phyloP scores from a whole-genome alignment of 768 basidiomycete genomes.

The Tricholoma sp. region DNA sequence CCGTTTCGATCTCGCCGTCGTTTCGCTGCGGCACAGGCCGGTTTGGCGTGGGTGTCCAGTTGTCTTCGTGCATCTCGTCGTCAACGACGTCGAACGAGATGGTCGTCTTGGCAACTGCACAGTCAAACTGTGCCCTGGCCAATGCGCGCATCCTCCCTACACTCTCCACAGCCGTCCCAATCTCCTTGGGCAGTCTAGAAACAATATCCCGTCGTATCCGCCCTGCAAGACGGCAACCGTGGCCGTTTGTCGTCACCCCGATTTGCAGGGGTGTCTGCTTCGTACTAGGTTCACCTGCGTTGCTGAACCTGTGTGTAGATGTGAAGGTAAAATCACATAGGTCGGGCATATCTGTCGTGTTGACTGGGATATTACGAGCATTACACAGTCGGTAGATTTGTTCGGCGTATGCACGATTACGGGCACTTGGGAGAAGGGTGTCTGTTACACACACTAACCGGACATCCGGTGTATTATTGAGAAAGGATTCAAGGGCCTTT shows the following conservation, averaged over 20 bases:
- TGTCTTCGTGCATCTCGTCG: constrained; percentile 51
- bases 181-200: constrained; percentile 60
- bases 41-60: constrained; percentile 55
- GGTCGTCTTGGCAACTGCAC: constrained; percentile 13
- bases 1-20: constrained; percentile 34
- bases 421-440: constrained; percentile 37
- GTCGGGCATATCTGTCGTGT: constrained; percentile 81
- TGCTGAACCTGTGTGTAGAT: constrained; percentile 76
- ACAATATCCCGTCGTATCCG: constrained; percentile 83
- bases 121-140: constrained; percentile 25
- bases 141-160: constrained; percentile 65
- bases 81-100: background rate
- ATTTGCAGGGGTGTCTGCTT: constrained; percentile 58
- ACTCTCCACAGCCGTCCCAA: constrained; percentile 70
- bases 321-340: constrained; percentile 90
- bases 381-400: constrained; percentile 53
- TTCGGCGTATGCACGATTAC: constrained; percentile 45
- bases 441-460: constrained; percentile 78
- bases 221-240: constrained; percentile 81
- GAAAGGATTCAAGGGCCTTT: constrained; percentile 42
- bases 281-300: constrained; percentile 27
- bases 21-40: constrained; percentile 56
- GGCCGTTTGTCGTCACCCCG: constrained; percentile 86
- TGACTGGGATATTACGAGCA: constrained; percentile 64
- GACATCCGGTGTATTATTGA: constrained; percentile 26